A percentile compares a stretch with the other conserved stretches of the same genome.
phyloP scores from a whole-genome alignment of 176 grass and related monocot genomes.

The Avena atlantica region DNA sequence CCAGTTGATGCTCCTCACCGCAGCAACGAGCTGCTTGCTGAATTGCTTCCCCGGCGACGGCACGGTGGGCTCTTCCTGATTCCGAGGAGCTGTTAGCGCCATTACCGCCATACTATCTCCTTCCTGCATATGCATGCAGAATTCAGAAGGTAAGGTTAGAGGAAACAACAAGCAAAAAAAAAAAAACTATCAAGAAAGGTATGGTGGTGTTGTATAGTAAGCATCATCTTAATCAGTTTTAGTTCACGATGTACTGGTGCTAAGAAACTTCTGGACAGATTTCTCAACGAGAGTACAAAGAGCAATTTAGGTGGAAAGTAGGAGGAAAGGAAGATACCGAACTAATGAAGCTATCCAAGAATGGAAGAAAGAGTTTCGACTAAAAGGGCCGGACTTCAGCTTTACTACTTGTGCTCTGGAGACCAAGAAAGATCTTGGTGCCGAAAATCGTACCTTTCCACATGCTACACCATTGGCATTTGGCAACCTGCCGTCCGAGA shows the following conservation, averaged over 20 bases:
- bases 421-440: background rate
- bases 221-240: background rate
- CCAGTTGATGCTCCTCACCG: conserved; percentile 75
- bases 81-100: background rate
- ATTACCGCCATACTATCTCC: background rate
- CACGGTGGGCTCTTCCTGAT: background rate
- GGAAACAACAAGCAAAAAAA: background rate
- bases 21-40: conserved; percentile 69
- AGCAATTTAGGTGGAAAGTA: background rate
- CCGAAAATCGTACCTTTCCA: background rate
- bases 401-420: background rate
- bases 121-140: background rate
- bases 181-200: background rate
- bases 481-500: background rate
- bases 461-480: background rate
- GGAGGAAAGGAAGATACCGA: background rate
- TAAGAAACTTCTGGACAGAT: background rate
- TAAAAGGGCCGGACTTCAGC: too few species aligned
- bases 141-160: background rate
- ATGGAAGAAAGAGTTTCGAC: background rate
- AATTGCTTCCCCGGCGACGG: conserved; percentile 23
- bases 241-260: too few species aligned
- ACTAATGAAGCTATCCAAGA: background rate
- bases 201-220: background rate
- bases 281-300: background rate